Conservation (phyloP, 306 rosid species). For the Cucurbita pepo region DNA sequence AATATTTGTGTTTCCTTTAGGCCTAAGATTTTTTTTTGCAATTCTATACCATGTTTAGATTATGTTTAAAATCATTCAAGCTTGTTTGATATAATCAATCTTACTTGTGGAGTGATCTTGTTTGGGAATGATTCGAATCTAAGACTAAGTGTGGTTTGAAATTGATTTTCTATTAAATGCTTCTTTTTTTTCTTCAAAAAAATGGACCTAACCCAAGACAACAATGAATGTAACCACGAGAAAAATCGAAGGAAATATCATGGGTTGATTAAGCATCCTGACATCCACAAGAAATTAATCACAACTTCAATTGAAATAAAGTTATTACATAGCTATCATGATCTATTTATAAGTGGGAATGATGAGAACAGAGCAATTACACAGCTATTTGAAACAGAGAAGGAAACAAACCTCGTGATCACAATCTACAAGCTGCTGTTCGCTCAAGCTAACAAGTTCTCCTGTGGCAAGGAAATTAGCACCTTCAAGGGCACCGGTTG, state of each 20-base stretch:
- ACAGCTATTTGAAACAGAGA: background rate
- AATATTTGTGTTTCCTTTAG: too few relatives aligned
- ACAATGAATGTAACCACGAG: background rate
- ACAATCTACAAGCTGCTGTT: slow-evolving; percentile 94
- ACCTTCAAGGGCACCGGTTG: slow-evolving; percentile 95
- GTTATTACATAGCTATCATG: background rate
- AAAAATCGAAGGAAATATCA: background rate
- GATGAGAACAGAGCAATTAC: background rate
- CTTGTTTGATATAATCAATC: too few relatives aligned
- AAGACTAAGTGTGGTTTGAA: too few relatives aligned
- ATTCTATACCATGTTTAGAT: too few relatives aligned
- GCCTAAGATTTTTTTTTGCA: too few relatives aligned
- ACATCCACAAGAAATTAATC: background rate
- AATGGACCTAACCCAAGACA: background rate
- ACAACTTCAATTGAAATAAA: background rate
- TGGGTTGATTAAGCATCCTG: background rate
- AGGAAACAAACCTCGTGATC: slow-evolving; percentile 64
- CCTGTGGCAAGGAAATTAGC: slow-evolving; percentile 76
- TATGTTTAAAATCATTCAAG: too few relatives aligned
- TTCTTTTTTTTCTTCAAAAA: too few relatives aligned
- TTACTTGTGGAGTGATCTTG: too few relatives aligned
- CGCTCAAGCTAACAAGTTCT: slow-evolving; percentile 82
- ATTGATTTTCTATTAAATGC: too few relatives aligned
- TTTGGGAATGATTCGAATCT: too few relatives aligned
- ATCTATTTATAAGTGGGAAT: background rate